phyloP scores from a whole-genome alignment of 2,329 filamentous ascomycete species.

The Botrytis tulipae region DNA sequence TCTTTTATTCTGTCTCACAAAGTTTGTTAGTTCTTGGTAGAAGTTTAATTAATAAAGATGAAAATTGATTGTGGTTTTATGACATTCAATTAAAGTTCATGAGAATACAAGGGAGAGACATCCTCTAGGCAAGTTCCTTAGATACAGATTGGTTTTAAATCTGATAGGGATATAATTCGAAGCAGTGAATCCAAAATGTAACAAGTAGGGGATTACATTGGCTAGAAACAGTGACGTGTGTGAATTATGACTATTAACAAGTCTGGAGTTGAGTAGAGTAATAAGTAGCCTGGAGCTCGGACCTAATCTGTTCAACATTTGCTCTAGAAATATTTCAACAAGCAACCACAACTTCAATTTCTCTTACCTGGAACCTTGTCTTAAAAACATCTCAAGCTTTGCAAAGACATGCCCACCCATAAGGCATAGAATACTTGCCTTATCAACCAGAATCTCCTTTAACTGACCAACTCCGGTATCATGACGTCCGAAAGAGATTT shows the following conservation, averaged over 20 bases:
- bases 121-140: background rate
- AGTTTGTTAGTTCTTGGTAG: background rate
- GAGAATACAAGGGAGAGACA: background rate
- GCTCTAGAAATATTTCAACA: no score
- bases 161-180: no score
- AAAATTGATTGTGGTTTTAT: no score
- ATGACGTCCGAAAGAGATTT: background rate
- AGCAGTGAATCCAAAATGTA: background rate
- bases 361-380: no score
- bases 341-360: background rate
- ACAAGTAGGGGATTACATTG: background rate
- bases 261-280: background rate
- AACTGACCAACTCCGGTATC: background rate
- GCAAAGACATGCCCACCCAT: background rate
- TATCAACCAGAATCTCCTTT: background rate
- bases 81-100: background rate
- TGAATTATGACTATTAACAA: background rate
- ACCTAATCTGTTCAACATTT: background rate
- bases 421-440: background rate
- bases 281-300: background rate
- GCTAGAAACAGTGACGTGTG: background rate
- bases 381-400: background rate
- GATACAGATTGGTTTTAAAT: background rate
- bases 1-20: no score
- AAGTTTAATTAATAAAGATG: background rate